A percentile compares a stretch with the other conserved stretches of the same genome.
Evolutionary conservation across 176 grass and related monocot genomes (phyloP).

Genomic region (Oryza punctata): DNA sequence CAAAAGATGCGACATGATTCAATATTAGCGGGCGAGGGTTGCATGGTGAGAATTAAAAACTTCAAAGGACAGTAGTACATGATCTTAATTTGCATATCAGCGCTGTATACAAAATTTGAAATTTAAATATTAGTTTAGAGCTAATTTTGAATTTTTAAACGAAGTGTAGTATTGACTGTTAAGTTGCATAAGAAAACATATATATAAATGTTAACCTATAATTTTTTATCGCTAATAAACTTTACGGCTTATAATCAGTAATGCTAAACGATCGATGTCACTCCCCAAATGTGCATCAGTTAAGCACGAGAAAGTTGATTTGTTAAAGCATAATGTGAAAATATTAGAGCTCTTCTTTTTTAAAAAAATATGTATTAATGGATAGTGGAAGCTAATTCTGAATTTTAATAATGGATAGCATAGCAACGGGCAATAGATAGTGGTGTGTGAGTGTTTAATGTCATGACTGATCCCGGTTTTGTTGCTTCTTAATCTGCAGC

Average conservation of each 20-base stretch:
- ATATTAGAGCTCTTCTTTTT: not conserved
- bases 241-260: too few relatives aligned
- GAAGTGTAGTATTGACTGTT: too few relatives aligned
- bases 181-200: too few relatives aligned
- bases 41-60: not conserved
- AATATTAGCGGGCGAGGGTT: not conserved
- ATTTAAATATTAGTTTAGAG: too few relatives aligned
- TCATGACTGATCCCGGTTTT: not conserved
- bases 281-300: not conserved
- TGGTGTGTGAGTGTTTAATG: not conserved
- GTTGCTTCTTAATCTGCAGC: not conserved
- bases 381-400: not conserved
- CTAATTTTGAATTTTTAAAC: too few relatives aligned
- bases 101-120: too few relatives aligned
- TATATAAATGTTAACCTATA: too few relatives aligned
- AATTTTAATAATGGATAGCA: not conserved
- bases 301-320: not conserved
- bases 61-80: not conserved
- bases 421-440: not conserved
- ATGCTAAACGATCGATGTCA: too few relatives aligned
- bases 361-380: not conserved
- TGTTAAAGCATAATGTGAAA: not conserved
- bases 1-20: conserved; percentile 28
- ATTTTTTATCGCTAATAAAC: too few relatives aligned
- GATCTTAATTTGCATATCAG: too few relatives aligned